Conservation (phyloP, 2,329 filamentous ascomycete genomes). For the Dactylellina cionopaga region DNA sequence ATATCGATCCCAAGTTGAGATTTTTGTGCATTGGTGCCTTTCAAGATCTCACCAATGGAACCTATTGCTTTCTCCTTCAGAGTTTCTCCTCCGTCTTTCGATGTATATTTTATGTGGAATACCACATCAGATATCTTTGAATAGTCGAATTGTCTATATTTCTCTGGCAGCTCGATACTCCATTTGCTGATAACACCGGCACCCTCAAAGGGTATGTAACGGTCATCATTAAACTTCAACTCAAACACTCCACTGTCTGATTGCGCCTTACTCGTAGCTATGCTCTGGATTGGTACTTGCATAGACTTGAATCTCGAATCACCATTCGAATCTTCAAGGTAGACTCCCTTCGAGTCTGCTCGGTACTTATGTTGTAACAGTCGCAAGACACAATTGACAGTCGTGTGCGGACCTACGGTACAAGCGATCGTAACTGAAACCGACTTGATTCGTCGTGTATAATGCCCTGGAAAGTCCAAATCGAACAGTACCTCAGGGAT, state of each 20-base stretch:
- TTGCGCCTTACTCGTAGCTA: conserved; percentile 56
- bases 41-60: not conserved
- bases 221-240: conserved; percentile 57
- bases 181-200: conserved; percentile 59
- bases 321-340: not conserved
- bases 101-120: conserved; percentile 60
- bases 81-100: conserved; percentile 57
- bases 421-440: conserved; percentile 59
- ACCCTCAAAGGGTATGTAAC: conserved; percentile 61
- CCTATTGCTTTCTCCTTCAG: not conserved
- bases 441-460: conserved; percentile 59
- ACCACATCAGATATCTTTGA: conserved; percentile 59
- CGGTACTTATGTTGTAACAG: conserved; percentile 51
- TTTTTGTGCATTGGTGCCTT: not conserved
- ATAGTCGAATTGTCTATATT: conserved; percentile 59
- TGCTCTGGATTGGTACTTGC: conserved; percentile 55
- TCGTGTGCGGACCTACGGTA: conserved; percentile 57
- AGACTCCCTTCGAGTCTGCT: conserved; percentile 2
- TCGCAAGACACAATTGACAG: conserved; percentile 55
- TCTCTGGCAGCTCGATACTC: conserved; percentile 57
- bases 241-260: conserved; percentile 60
- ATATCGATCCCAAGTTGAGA: not conserved
- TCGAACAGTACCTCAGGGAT: conserved; percentile 60
- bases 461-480: conserved; percentile 62
- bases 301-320: conserved; percentile 50